Evolutionary conservation across 2,329 filamentous ascomycete species (phyloP), one percentile per base, ranked within the genome.

Genomic region (Botrytis byssoidea): DNA sequence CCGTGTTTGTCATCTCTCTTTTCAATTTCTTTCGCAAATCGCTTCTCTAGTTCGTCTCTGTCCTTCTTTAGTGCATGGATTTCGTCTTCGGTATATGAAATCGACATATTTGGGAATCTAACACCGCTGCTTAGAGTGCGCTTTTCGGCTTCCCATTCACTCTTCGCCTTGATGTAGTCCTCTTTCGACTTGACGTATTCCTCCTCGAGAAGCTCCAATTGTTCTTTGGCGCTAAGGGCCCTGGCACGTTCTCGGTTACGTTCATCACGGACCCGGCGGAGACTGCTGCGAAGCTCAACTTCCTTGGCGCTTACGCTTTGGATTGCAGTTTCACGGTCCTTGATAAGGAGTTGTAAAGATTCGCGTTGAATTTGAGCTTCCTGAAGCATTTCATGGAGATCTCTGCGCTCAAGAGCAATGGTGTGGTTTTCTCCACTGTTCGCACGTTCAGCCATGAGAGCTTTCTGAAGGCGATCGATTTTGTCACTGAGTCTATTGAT

Each of bases 301-400:
- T 92, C 89, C n/a, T 87, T 86, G 22, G 83, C 83, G 48, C 85
- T 83, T 42, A 90, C 84, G 46, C 85, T 82, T 59, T 88, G 87
- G 67, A 95, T 88, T 22, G 89, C 87, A 72, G 88, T 85, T 72
- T 93, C 90, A 75, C 92, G 90, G 79, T 92, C 89, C 9, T 87
- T 85, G 42, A 96, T 86, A 79, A 93, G 90, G 74, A 93, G 86
- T 77, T 93, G 90, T n/a, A 96, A 85, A 48, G 90, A 88, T 81
- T 93, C 89, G 60, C 87, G 84, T 78, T 91, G 88, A 20, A 89
- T 84, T 81, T 92, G 90, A 32, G 88, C 88, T 78, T 89, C 87
- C 75, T 88, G 89, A 40, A 91, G 84, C 81, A 89, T 85, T 70
- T 86, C 84, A 76, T 90, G 88, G 32, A 93, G 83, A 74, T 91